These are phyloP conservation scores for Hortiboletus campestris DNA, from an alignment of 768 basidiomycete species.

Conservation along the genomic window DNA sequence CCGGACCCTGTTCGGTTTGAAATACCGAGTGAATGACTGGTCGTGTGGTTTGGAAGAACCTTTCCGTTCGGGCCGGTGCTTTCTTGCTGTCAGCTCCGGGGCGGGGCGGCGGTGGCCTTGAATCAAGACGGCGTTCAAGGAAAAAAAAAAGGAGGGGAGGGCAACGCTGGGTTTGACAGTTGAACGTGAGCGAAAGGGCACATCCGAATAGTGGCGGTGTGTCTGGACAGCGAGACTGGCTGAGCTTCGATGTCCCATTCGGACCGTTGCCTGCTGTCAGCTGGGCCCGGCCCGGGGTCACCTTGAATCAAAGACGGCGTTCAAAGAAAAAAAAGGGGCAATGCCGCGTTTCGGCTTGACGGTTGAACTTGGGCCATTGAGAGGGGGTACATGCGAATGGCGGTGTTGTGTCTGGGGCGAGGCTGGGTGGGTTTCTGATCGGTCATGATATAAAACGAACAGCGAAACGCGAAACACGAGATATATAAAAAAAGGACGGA, in stretches of 20 bases:
- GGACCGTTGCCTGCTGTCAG: background rate
- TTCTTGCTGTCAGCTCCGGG: too few relatives aligned
- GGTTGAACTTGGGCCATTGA: background rate
- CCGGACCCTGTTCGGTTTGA: too few relatives aligned
- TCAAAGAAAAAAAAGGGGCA: background rate
- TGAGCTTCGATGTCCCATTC: background rate
- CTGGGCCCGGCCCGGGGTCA: background rate
- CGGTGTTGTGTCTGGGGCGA: background rate
- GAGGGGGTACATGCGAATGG: background rate
- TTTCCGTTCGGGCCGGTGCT: background rate
- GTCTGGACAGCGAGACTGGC: too few relatives aligned
- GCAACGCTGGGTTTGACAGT: too few relatives aligned
- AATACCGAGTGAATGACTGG: background rate
- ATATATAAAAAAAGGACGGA: background rate
- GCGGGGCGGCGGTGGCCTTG: too few relatives aligned
- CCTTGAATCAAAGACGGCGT: background rate
- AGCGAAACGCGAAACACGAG: background rate
- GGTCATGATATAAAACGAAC: background rate
- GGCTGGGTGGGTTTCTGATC: too few relatives aligned
- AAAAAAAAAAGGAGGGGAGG: too few relatives aligned
- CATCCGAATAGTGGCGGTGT: background rate
- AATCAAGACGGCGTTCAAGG: too few relatives aligned
- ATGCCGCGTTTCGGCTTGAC: background rate
- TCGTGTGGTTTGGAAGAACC: background rate
- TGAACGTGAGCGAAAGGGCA: too few relatives aligned